Conservation (phyloP, 108 stramenopile genomes). For the Nitzschia putrida region DNA sequence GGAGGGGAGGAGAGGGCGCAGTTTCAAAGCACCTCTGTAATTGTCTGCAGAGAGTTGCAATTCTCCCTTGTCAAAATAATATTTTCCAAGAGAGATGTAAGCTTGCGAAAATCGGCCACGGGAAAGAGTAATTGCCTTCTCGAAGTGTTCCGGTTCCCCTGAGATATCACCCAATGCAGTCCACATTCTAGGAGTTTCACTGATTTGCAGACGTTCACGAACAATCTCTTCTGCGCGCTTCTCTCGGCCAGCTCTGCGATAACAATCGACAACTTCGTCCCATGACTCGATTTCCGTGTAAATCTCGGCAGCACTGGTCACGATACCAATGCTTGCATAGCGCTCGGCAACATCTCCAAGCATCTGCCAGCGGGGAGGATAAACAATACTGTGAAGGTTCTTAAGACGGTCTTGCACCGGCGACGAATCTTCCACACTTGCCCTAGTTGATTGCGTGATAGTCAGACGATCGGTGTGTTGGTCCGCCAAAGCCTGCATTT, state of each 20-base stretch:
- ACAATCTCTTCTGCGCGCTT: constrained; percentile 87
- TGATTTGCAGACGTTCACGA: constrained; percentile 68
- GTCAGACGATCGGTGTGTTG: constrained; percentile 90
- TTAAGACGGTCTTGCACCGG: constrained; percentile 85
- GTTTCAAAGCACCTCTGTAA: constrained; percentile 65
- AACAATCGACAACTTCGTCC: constrained; percentile 98
- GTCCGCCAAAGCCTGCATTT: constrained; percentile 96
- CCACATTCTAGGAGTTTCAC: constrained; percentile 89
- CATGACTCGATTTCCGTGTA: constrained; percentile 94
- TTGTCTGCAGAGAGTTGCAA: constrained; percentile 57
- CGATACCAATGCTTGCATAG: constrained; percentile 88
- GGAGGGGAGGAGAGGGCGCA: constrained; percentile 82
- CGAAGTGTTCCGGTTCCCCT: constrained; percentile 75
- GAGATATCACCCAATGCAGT: constrained; percentile 90
- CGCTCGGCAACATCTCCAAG: constrained; percentile 89
- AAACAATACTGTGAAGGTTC: constrained; percentile 87
- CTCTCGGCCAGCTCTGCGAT: constrained; percentile 84
- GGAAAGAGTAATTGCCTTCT: constrained; percentile 86
- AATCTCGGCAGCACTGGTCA: constrained; percentile 89
- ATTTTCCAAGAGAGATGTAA: constrained; percentile 77
- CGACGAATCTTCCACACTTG: constrained; percentile 88
- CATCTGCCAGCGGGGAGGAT: constrained; percentile 93
- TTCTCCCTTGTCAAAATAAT: constrained; percentile 72
- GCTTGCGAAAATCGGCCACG: constrained; percentile 84
- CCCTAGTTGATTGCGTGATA: constrained; percentile 80